A percentile compares a stretch with the other conserved stretches of the same genome.
Evolutionary conservation across 2,329 filamentous ascomycete species (phyloP).

Genomic region (Salinomyces thailandicus): DNA sequence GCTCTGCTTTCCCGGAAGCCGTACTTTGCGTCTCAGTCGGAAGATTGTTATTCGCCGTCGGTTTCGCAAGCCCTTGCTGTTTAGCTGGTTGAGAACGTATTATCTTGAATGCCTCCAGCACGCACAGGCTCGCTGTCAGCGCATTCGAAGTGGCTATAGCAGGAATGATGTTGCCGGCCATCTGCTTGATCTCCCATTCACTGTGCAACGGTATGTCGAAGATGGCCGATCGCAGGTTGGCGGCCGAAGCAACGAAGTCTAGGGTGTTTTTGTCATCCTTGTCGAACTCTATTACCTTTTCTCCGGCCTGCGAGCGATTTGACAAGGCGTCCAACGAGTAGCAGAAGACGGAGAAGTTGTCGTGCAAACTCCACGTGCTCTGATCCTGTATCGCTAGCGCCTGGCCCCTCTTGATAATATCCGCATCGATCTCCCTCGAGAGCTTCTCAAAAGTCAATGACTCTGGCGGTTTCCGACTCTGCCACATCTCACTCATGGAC

Average conservation of each 20-base stretch:
- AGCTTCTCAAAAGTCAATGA: slow-evolving; percentile 57
- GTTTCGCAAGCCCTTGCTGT: slow-evolving; percentile 6
- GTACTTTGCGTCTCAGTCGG: slow-evolving; percentile 5
- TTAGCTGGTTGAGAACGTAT: slow-evolving; percentile 45
- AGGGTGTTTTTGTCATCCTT: slow-evolving; percentile 94
- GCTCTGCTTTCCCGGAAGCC: slow-evolving; percentile 8
- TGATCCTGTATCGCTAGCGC: slow-evolving; percentile 55
- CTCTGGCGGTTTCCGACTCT: slow-evolving; percentile 62
- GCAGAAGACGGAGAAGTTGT: slow-evolving; percentile 78
- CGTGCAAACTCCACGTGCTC: slow-evolving; percentile 64
- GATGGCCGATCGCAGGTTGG: slow-evolving; percentile 79
- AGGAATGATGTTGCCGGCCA: slow-evolving; percentile 98
- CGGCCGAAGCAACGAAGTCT: slow-evolving; percentile 83
- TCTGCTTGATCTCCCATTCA: slow-evolving; percentile 94
- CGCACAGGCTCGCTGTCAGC: slow-evolving; percentile 85
- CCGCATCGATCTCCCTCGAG: slow-evolving; percentile 27
- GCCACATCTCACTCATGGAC: slow-evolving; percentile 96
- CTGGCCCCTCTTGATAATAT: slow-evolving; percentile 26
- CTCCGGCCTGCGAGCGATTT: slow-evolving; percentile 53
- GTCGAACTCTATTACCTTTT: slow-evolving; percentile 70
- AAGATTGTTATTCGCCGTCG: slow-evolving; percentile 10
- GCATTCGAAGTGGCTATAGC: slow-evolving; percentile 97
- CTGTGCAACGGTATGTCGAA: slow-evolving; percentile 83
- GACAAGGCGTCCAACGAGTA: slow-evolving; percentile 72
- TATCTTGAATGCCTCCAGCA: slow-evolving; percentile 86